A percentile compares a stretch with the other conserved stretches of the same genome.
phyloP scores from a whole-genome alignment of 176 grass and related monocot genomes.

The Cenchrus fungigraminus region DNA sequence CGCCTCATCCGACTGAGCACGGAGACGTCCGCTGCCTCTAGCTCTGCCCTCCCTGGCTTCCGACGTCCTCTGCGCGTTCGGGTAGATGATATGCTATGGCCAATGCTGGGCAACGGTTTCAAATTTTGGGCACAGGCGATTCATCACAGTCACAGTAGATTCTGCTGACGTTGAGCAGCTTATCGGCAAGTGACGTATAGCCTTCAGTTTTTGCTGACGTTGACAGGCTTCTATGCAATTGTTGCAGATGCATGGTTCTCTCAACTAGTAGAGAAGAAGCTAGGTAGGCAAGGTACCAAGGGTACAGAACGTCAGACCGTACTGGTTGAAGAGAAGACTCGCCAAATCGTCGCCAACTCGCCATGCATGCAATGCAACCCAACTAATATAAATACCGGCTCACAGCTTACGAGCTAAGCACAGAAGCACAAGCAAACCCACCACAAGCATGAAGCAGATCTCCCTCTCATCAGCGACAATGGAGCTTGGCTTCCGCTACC shows the following conservation, averaged over 20 bases:
- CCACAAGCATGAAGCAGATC: neutral
- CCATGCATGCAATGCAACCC: neutral
- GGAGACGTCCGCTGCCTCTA: too few species aligned
- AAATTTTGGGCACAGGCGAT: too few species aligned
- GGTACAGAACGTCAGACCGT: neutral
- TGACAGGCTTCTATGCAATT: neutral
- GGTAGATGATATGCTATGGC: too few species aligned
- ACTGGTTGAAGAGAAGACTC: neutral
- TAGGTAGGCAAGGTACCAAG: too few species aligned
- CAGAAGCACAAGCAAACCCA: neutral
- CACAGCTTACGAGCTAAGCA: constrained; percentile 7
- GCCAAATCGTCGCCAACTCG: neutral
- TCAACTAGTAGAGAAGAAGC: too few species aligned
- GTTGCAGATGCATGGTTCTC: neutral
- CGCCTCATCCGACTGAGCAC: too few species aligned
- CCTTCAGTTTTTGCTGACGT: neutral
- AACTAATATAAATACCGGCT: constrained; percentile 9
- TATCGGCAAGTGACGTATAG: neutral
- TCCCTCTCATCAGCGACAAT: constrained; percentile 1
- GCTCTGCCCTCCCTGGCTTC: too few species aligned
- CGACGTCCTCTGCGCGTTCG: too few species aligned
- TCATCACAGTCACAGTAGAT: too few species aligned
- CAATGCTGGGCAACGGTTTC: too few species aligned
- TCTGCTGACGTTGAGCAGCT: neutral
- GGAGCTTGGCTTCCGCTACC: neutral